Evolutionary conservation across 1,284 basidiomycete species (phyloP).

Genomic region (Melampsora americana): DNA sequence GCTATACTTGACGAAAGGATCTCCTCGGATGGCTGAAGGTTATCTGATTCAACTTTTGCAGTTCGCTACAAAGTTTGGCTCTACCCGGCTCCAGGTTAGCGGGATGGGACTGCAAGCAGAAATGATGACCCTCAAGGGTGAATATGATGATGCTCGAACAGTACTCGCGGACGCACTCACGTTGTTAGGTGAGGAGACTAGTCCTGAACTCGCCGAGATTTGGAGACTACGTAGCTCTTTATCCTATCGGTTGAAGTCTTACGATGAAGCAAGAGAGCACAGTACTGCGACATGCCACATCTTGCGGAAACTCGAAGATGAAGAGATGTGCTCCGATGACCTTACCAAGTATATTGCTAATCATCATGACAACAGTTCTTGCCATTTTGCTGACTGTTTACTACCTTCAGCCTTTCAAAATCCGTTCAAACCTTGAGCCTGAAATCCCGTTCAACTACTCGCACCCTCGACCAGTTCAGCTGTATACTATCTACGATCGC

Average conservation of each 20-base stretch:
- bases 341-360: too few relatives aligned
- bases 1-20: conserved; percentile 36
- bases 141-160: conserved; percentile 21
- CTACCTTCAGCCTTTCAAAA: not conserved
- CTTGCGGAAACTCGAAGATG: conserved; percentile 8
- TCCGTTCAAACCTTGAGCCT: not conserved
- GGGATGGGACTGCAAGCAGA: conserved; percentile 18
- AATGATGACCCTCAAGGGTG: conserved; percentile 25
- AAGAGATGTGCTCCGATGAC: not conserved
- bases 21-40: conserved; percentile 42
- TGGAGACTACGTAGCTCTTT: conserved; percentile 26
- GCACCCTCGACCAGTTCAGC: not conserved
- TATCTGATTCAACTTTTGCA: conserved; percentile 34
- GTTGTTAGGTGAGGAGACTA: conserved; percentile 17
- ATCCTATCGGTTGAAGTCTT: conserved; percentile 24
- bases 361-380: too few relatives aligned
- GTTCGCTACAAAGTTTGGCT: conserved; percentile 27
- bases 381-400: too few relatives aligned
- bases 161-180: conserved; percentile 15
- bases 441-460: not conserved
- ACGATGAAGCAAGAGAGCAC: conserved; percentile 32
- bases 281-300: conserved; percentile 19
- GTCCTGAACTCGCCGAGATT: conserved; percentile 26
- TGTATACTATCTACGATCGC: conserved; percentile 2
- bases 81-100: conserved; percentile 31